These are phyloP conservation scores for Aspergillus brunneoviolaceus DNA, from an alignment of 2,329 filamentous ascomycete genomes.

Conservation along the genomic window DNA sequence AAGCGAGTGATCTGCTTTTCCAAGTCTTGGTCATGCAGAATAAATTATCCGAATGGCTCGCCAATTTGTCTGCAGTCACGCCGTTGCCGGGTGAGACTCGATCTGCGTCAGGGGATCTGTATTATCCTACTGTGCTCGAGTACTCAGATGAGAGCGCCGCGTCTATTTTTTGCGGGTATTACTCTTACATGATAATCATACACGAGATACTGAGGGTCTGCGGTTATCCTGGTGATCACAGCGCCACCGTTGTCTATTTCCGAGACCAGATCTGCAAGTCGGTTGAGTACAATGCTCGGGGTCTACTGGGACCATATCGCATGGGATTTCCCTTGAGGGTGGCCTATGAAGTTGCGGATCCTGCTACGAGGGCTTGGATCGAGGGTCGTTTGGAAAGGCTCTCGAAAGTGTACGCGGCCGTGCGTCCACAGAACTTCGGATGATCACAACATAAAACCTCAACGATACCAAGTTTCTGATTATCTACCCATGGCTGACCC, in stretches of 20 bases:
- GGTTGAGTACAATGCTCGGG: slow-evolving; percentile 27
- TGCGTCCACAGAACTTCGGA: slow-evolving; percentile 22
- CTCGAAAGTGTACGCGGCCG: slow-evolving; percentile 26
- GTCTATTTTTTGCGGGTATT: slow-evolving; percentile 26
- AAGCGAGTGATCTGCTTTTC: slow-evolving; percentile 17
- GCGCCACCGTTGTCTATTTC: slow-evolving; percentile 23
- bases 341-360: slow-evolving; percentile 26
- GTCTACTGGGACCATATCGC: slow-evolving; percentile 27
- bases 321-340: slow-evolving; percentile 29
- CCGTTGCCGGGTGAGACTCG: slow-evolving; percentile 21
- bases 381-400: slow-evolving; percentile 21
- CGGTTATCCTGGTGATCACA: slow-evolving; percentile 25
- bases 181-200: slow-evolving; percentile 29
- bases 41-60: slow-evolving; percentile 25
- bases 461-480: no score
- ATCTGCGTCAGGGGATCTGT: slow-evolving; percentile 19
- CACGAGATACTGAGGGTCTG: slow-evolving; percentile 26
- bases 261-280: slow-evolving; percentile 33
- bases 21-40: slow-evolving; percentile 23
- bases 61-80: slow-evolving; percentile 17
- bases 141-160: slow-evolving; percentile 25
- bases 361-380: slow-evolving; percentile 27
- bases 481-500: no score
- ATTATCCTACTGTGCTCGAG: slow-evolving; percentile 23
- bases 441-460: not conserved